Percentiles rank a stretch among this genome's conserved stretches.
These are phyloP conservation scores for Myxozyma vanderwaltii DNA, from an alignment of 805 yeast genomes.

Conservation along the genomic window DNA sequence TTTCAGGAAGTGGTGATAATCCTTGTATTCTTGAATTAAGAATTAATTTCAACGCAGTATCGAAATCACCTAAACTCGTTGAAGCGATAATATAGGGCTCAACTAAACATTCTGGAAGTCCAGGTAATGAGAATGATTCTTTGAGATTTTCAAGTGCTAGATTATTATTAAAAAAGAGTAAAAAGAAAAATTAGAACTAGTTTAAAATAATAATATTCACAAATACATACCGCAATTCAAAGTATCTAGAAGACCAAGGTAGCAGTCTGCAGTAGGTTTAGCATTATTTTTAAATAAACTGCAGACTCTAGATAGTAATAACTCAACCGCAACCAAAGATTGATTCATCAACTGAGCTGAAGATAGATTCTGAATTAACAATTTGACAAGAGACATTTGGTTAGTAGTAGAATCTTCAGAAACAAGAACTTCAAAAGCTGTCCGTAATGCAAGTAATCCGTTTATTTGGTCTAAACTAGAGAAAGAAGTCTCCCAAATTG, in stretches of 20 bases:
- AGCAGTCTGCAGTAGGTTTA: background rate
- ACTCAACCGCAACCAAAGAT: background rate
- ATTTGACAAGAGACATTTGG: background rate
- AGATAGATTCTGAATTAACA: background rate
- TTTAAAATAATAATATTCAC: no score
- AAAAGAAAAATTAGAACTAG: no score
- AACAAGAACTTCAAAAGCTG: background rate
- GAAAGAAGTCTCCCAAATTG: background rate
- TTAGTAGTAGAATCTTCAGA: background rate
- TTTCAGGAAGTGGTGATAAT: constrained; percentile 7
- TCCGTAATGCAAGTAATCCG: background rate
- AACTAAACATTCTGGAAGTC: constrained; percentile 17
- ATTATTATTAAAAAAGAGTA: no score
- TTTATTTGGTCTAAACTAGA: background rate
- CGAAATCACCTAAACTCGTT: background rate
- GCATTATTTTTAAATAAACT: background rate
- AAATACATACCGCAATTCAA: background rate
- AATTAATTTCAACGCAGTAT: constrained; percentile 4
- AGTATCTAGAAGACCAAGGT: background rate
- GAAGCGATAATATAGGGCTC: constrained; percentile 10
- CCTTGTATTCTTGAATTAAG: constrained; percentile 9
- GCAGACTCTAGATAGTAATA: background rate
- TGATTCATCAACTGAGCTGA: background rate
- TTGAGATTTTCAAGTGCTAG: background rate
- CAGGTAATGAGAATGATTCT: background rate